Evolutionary conservation across 2,329 filamentous ascomycete genomes (phyloP).

Genomic region (Sporothrix luriei): DNA sequence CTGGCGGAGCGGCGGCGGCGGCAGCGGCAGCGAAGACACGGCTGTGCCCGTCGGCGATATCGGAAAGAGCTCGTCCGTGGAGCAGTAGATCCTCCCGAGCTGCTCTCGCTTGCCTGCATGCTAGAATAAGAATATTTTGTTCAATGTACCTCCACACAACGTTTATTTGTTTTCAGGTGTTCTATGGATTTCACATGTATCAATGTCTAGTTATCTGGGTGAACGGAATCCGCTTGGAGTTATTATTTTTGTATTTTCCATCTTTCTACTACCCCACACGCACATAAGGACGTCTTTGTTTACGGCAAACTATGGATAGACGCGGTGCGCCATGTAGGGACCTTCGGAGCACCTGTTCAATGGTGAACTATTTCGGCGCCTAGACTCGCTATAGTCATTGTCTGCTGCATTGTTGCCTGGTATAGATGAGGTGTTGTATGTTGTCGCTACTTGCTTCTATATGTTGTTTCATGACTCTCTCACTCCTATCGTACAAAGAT

Average conservation of each 20-base stretch:
- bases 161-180: conserved; percentile 6
- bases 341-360: background rate
- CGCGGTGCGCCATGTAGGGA: background rate
- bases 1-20: conserved; percentile 47
- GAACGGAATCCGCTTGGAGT: background rate
- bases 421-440: conserved; percentile 12
- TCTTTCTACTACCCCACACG: background rate
- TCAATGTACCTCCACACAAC: conserved; percentile 2
- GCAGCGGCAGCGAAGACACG: conserved; percentile 50
- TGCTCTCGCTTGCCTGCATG: background rate
- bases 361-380: background rate
- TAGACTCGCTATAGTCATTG: background rate
- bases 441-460: background rate
- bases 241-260: background rate
- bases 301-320: conserved; percentile 5
- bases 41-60: conserved; percentile 39
- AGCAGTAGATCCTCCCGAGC: conserved; percentile 38
- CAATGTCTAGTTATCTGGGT: background rate
- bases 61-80: conserved; percentile 47
- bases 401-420: background rate
- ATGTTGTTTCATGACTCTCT: background rate
- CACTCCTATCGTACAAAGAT: conserved; percentile 6
- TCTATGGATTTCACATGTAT: background rate
- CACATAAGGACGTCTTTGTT: background rate
- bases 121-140: background rate